phyloP scores from a whole-genome alignment of 768 basidiomycete species.

The Jaapia argillacea region DNA sequence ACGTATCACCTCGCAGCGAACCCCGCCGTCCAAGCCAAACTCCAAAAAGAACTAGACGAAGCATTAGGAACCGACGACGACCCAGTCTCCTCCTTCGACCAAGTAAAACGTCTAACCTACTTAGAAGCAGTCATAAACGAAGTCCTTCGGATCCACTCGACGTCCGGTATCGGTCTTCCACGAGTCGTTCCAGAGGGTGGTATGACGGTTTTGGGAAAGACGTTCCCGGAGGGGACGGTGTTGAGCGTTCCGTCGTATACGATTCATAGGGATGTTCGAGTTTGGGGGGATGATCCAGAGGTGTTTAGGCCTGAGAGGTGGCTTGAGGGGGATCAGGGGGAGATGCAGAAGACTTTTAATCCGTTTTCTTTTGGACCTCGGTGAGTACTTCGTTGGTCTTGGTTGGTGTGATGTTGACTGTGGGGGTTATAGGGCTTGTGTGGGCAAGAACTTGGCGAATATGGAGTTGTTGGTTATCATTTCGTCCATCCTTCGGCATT shows the following conservation, averaged over 20 bases:
- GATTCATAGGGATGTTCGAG: constrained; percentile 58
- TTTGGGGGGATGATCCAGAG: constrained; percentile 77
- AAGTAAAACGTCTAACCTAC: constrained; percentile 67
- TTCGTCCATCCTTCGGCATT: constrained; percentile 70
- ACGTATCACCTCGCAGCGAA: constrained; percentile 72
- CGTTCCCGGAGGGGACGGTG: constrained; percentile 67
- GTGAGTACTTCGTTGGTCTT: constrained; percentile 23
- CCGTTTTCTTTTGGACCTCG: constrained; percentile 80
- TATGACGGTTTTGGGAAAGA: constrained; percentile 42
- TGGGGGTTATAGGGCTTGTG: constrained; percentile 78
- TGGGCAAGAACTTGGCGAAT: constrained; percentile 73
- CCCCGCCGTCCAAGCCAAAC: constrained; percentile 52
- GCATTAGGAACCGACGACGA: constrained; percentile 53
- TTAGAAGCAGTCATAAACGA: constrained; percentile 87
- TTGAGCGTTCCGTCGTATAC: constrained; percentile 78
- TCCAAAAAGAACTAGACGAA: constrained; percentile 68
- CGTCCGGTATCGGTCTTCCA: constrained; percentile 76
- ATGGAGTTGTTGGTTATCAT: constrained; percentile 76
- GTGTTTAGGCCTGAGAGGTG: constrained; percentile 76
- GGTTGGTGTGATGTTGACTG: neutral
- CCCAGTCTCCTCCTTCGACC: constrained; percentile 47
- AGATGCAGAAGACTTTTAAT: constrained; percentile 68
- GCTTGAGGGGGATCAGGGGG: constrained; percentile 58
- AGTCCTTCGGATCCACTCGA: constrained; percentile 75
- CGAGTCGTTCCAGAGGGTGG: constrained; percentile 71